Evolutionary conservation across 2,329 filamentous ascomycete genomes (phyloP).

Genomic region (Sporothrix globosa): DNA sequence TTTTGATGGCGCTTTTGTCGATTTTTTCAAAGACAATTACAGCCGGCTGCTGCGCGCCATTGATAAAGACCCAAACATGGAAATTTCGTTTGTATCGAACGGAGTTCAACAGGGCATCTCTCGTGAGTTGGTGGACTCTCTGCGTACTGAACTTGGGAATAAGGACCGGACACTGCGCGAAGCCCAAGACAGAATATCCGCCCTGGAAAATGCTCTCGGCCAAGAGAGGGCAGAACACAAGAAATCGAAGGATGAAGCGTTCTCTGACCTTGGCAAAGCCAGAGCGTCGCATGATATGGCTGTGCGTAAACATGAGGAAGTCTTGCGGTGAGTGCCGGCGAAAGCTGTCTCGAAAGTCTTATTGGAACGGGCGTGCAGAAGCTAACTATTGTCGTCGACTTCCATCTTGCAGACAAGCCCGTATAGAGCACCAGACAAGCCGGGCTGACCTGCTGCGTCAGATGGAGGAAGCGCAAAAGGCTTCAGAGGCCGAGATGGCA

Average conservation of each 20-base stretch:
- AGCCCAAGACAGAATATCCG: conserved; percentile 50
- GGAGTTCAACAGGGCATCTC: conserved; percentile 88
- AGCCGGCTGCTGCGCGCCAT: conserved; percentile 81
- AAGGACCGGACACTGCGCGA: conserved; percentile 61
- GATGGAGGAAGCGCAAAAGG: conserved; percentile 51
- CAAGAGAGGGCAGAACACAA: conserved; percentile 75
- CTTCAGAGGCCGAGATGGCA: conserved; percentile 54
- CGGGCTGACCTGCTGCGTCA: conserved; percentile 33
- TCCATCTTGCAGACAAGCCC: conserved; percentile 28
- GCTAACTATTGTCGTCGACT: background rate
- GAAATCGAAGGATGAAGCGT: conserved; percentile 62
- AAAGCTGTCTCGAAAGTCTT: background rate
- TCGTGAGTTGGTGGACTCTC: conserved; percentile 85
- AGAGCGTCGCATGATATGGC: conserved; percentile 41
- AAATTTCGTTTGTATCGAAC: conserved; percentile 78
- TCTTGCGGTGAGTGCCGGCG: conserved; percentile 47
- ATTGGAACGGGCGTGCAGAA: background rate
- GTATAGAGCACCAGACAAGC: conserved; percentile 39
- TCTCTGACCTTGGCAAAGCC: conserved; percentile 54
- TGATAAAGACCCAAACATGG: conserved; percentile 85
- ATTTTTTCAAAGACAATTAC: conserved; percentile 96
- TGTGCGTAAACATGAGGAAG: conserved; percentile 70
- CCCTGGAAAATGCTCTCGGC: conserved; percentile 60
- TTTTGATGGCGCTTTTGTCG: conserved; percentile 83
- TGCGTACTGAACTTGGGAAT: conserved; percentile 76